Base-by-base conservation (phyloP, 2,329 filamentous ascomycete genomes). In the Neopestalotiopsis sp. region DNA sequence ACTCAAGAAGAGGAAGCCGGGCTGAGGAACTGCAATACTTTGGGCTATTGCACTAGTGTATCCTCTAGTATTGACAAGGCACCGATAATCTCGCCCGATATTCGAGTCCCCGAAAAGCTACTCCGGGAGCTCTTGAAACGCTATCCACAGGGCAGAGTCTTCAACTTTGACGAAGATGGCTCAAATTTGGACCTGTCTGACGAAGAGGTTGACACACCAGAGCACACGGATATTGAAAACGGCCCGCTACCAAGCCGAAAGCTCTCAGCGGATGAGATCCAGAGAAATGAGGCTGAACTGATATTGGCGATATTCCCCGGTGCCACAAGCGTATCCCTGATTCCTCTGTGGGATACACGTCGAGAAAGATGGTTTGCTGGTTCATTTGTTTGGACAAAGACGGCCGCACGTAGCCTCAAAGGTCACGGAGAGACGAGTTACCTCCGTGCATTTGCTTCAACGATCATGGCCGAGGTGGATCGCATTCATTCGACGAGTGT, bases 381-480 rank as follows among this genome's bases (percentile, higher is more conserved):
- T 0, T 82, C 82, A 5, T 85, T 89, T 53, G 76, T 84, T 2
- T 87, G 86, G 79, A 86, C 85, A 0, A 80, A 76, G 1, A 78
- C 72, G 3, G 77, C 79, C 0, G 81, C 79, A 0, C 81, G 84
- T 1, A 75, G 80, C 1, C 83, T 89, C 42, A 82, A 81, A 0
- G 70, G 78, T 1, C 77, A 82, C 32, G 81, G 83, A 9, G 87
- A 89, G 45, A 78, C 89, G 2, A 84, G 81, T 10, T 86, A 85
- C 32, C 77, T 88, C 2, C 76, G 79, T 3, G 85, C 83, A 0
- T 88, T 89, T 69, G 84, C 83, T 0, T 84, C 85, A 66, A 83
- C 85, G 1, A 85, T 88, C n/a, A 88, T 89, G 81, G 82, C 86
- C 0, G 88, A 90, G 65, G 79, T 90, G 0, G 81, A 84, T 0